These are phyloP conservation scores for Cutaneotrichosporon cavernicola DNA, from an alignment of 1,284 basidiomycete species.

Conservation along the genomic window DNA sequence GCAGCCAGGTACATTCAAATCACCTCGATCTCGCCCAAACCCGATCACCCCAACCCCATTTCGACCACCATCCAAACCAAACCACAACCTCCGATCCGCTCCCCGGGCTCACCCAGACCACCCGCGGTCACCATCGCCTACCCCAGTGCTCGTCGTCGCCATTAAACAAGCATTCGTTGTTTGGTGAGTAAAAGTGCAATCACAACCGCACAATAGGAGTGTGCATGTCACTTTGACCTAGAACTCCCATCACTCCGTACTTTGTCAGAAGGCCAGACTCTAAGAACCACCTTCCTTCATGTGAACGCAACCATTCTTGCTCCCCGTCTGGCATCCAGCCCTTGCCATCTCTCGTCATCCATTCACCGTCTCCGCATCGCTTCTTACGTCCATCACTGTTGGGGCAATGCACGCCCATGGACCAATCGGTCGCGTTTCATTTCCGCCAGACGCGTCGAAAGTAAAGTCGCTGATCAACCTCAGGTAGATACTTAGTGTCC, in stretches of 20 bases:
- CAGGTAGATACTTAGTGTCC: not conserved
- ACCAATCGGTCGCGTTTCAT: slow-evolving; percentile 3
- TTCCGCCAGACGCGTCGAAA: slow-evolving; percentile 11
- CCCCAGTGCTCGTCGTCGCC: no score
- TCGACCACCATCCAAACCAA: slow-evolving; percentile 2
- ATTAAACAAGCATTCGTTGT: no score
- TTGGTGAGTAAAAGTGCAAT: no score
- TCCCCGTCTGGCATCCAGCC: not conserved
- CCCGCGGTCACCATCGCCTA: not conserved
- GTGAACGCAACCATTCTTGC: no score
- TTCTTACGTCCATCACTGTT: not conserved
- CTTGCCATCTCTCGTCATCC: not conserved
- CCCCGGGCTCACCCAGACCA: not conserved
- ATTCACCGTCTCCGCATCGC: slow-evolving; percentile 1
- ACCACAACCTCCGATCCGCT: no score
- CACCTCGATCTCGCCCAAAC: not conserved
- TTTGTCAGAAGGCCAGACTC: no score
- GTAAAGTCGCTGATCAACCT: slow-evolving; percentile 2
- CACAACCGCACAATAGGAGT: no score
- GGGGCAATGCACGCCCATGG: not conserved
- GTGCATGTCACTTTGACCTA: no score
- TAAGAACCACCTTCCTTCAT: no score
- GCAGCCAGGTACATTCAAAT: not conserved
- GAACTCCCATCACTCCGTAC: no score
- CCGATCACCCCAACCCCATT: not conserved